These are phyloP conservation scores for Jaapia argillacea DNA, from an alignment of 768 basidiomycete species.

Conservation along the genomic window DNA sequence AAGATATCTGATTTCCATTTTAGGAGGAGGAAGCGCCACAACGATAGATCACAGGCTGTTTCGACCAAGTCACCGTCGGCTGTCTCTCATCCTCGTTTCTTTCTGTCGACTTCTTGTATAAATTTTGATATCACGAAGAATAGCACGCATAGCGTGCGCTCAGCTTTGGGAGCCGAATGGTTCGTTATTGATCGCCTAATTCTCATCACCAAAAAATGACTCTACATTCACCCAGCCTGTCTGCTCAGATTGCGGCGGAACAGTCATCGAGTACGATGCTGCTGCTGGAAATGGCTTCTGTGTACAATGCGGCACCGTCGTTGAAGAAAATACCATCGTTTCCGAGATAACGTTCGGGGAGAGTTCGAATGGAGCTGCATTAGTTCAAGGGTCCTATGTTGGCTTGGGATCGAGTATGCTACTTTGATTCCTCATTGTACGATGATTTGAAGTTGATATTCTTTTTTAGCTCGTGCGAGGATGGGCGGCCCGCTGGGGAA, in stretches of 20 bases:
- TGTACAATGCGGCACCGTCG: constrained; percentile 76
- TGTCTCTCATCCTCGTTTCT: too few species aligned
- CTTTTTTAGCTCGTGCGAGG: constrained; percentile 57
- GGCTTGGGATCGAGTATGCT: constrained; percentile 82
- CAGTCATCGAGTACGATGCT: constrained; percentile 77
- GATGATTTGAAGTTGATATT: not conserved
- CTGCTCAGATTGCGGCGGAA: constrained; percentile 73
- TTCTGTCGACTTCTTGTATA: too few species aligned
- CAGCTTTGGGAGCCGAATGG: too few species aligned
- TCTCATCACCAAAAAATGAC: too few species aligned
- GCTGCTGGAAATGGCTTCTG: constrained; percentile 84
- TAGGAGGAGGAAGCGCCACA: too few species aligned
- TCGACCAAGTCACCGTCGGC: too few species aligned
- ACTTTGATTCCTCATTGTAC: not conserved
- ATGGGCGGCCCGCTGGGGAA: constrained; percentile 80
- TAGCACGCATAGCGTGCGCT: too few species aligned
- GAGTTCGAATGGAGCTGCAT: constrained; percentile 82
- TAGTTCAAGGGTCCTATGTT: constrained; percentile 92
- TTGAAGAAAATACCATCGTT: constrained; percentile 91
- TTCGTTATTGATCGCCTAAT: too few species aligned
- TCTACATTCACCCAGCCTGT: too few species aligned
- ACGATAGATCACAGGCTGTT: too few species aligned
- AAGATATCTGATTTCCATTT: too few species aligned
- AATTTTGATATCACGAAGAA: too few species aligned
- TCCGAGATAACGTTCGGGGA: constrained; percentile 96